These are phyloP conservation scores for Fusarium mundagurra DNA, from an alignment of 2,329 filamentous ascomycete genomes.

Conservation along the genomic window DNA sequence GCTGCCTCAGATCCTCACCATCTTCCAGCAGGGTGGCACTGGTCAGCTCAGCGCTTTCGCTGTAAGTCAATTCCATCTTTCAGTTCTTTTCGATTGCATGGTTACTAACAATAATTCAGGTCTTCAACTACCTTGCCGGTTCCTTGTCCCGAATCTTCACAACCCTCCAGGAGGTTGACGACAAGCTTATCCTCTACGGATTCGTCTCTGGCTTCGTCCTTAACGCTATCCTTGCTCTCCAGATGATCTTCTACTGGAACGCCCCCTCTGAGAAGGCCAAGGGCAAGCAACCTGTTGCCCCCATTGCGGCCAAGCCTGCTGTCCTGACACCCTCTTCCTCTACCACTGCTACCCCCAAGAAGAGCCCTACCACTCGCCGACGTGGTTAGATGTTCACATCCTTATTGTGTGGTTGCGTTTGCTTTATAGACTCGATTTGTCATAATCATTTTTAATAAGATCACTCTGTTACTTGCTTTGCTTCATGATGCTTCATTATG, in stretches of 20 bases:
- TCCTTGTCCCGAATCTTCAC: slow-evolving; percentile 97
- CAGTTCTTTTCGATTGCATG: fast-evolving
- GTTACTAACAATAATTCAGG: slow-evolving; percentile 60
- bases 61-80: slow-evolving; percentile 63
- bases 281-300: slow-evolving; percentile 53
- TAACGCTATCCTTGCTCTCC: slow-evolving; percentile 84
- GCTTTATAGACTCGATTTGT: slow-evolving; percentile 27
- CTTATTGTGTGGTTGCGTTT: slow-evolving; percentile 23
- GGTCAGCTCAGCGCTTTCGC: slow-evolving; percentile 97
- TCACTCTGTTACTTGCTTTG: not conserved
- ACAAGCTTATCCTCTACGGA: slow-evolving; percentile 94
- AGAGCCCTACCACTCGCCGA: slow-evolving; percentile 56
- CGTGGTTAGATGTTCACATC: slow-evolving; percentile 49
- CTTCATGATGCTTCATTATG: not conserved
- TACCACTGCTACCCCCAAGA: slow-evolving; percentile 48
- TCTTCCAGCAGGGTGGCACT: slow-evolving; percentile 86
- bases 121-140: slow-evolving; percentile 97
- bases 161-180: slow-evolving; percentile 95
- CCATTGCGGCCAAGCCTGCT: slow-evolving; percentile 44
- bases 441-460: slow-evolving; percentile 18
- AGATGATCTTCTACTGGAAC: slow-evolving; percentile 99
- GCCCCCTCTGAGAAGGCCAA: slow-evolving; percentile 60
- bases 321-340: slow-evolving; percentile 33
- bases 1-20: slow-evolving; percentile 89
- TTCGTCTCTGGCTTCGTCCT: slow-evolving; percentile 92